Evolutionary conservation across 2,329 filamentous ascomycete species (phyloP).

Genomic region (Phoma herbarum): DNA sequence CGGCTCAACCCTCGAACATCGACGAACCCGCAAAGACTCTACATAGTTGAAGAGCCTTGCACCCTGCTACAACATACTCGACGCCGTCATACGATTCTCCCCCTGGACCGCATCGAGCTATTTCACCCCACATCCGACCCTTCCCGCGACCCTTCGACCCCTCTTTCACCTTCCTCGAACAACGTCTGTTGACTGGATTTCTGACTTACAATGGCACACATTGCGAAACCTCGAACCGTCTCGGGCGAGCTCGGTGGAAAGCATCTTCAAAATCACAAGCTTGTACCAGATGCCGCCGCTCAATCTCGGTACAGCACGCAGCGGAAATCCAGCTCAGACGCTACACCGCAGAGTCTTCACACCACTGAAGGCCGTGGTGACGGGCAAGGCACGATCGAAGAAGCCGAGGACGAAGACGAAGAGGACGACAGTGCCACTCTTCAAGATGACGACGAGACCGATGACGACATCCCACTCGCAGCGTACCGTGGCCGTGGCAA

Average conservation of each 20-base stretch:
- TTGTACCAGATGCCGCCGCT: slow-evolving; percentile 35
- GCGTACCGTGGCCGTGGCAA: slow-evolving; percentile 42
- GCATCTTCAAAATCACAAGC: slow-evolving; percentile 42
- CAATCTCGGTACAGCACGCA: slow-evolving; percentile 35
- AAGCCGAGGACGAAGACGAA: slow-evolving; percentile 45
- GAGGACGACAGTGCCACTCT: slow-evolving; percentile 47
- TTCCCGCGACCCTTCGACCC: not conserved
- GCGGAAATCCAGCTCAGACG: slow-evolving; percentile 30
- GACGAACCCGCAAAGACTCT: slow-evolving; percentile 45
- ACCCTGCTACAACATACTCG: slow-evolving; percentile 42
- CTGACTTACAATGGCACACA: slow-evolving; percentile 38
- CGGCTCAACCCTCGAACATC: slow-evolving; percentile 44
- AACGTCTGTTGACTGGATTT: slow-evolving; percentile 10
- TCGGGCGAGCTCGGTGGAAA: slow-evolving; percentile 43
- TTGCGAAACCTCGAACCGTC: slow-evolving; percentile 34
- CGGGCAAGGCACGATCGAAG: slow-evolving; percentile 41
- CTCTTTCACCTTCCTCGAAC: slow-evolving; percentile 2
- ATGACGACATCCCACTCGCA: slow-evolving; percentile 45
- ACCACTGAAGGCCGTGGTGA: slow-evolving; percentile 37
- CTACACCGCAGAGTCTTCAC: slow-evolving; percentile 30
- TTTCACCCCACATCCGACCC: slow-evolving; percentile 9
- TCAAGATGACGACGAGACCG: slow-evolving; percentile 49
- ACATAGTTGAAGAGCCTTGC: slow-evolving; percentile 50
- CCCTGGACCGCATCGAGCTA: slow-evolving; percentile 16
- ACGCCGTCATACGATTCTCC: slow-evolving; percentile 38